Percentiles rank a stretch among this genome's conserved stretches.
phyloP scores from a whole-genome alignment of 768 basidiomycete species.

The Boletus insuetus region DNA sequence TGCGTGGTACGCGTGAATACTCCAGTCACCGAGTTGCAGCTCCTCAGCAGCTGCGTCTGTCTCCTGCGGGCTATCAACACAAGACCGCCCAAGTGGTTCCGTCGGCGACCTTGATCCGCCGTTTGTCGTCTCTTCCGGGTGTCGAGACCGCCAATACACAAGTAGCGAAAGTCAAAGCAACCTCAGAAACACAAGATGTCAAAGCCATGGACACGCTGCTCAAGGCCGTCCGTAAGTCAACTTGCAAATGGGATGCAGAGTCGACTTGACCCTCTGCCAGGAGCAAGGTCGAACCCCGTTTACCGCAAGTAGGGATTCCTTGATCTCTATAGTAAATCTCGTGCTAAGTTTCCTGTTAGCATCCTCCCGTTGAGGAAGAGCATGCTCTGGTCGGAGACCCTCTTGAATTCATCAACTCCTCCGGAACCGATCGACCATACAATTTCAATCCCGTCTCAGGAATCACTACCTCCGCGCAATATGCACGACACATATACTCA shows the following conservation, averaged over 20 bases:
- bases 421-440: slow-evolving; percentile 14
- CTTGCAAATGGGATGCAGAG: neutral
- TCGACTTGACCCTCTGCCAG: slow-evolving; percentile 28
- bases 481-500: slow-evolving; percentile 78
- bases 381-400: slow-evolving; percentile 57
- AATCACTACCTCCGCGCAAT: slow-evolving; percentile 42
- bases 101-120: neutral
- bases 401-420: slow-evolving; percentile 39
- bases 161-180: slow-evolving; percentile 19
- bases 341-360: slow-evolving; percentile 32
- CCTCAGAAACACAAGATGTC: slow-evolving; percentile 58
- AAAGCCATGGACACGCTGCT: slow-evolving; percentile 55
- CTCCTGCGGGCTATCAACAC: neutral
- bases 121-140: neutral
- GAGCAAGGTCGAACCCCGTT: slow-evolving; percentile 50
- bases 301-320: slow-evolving; percentile 43
- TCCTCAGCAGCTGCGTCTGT: neutral
- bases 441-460: slow-evolving; percentile 8
- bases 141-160: neutral
- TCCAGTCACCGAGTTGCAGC: neutral
- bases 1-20: neutral
- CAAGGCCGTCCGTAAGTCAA: slow-evolving; percentile 52
- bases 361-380: slow-evolving; percentile 55
- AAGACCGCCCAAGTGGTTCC: neutral
- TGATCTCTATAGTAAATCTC: neutral